Percentiles rank a stretch among this genome's conserved stretches.
Conservation (phyloP, 2,329 filamentous ascomycete genomes). For the Fusarium sp. region DNA sequence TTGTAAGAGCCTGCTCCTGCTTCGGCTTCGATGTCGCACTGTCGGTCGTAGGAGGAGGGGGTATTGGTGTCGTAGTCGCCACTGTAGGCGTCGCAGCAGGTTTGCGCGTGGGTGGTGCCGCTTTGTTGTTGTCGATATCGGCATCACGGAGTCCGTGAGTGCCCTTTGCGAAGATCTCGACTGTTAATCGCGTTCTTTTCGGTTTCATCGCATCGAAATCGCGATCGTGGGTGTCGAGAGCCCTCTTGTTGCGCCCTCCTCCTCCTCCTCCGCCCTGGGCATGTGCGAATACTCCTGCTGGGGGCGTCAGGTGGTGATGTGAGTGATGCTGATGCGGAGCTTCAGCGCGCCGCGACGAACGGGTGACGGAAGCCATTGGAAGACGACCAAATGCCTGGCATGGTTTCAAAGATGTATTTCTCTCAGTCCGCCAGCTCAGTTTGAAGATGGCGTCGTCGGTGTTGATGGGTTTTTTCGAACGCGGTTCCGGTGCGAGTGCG, state of each 20-base stretch:
- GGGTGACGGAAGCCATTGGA: slow-evolving; percentile 64
- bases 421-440: slow-evolving; percentile 35
- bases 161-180: slow-evolving; percentile 60
- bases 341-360: slow-evolving; percentile 62
- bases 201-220: slow-evolving; percentile 57
- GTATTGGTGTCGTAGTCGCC: slow-evolving; percentile 29
- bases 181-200: slow-evolving; percentile 64
- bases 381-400: slow-evolving; percentile 50
- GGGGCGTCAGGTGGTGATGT: slow-evolving; percentile 46
- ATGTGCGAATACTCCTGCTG: slow-evolving; percentile 46
- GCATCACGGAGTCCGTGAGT: slow-evolving; percentile 38
- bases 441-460: slow-evolving; percentile 43
- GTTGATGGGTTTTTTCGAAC: slow-evolving; percentile 45
- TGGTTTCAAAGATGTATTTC: slow-evolving; percentile 46
- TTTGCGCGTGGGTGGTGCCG: slow-evolving; percentile 43
- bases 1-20: slow-evolving; percentile 52
- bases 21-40: slow-evolving; percentile 32
- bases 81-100: slow-evolving; percentile 38
- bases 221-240: slow-evolving; percentile 56
- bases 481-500: slow-evolving; percentile 41
- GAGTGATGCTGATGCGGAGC: slow-evolving; percentile 54
- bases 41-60: slow-evolving; percentile 26
- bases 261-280: slow-evolving; percentile 49
- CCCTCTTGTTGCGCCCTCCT: slow-evolving; percentile 58
- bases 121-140: slow-evolving; percentile 41